Percentiles rank a stretch among this genome's conserved stretches.
phyloP scores from a whole-genome alignment of 352 stramenopile genomes.

The Thraustotheca clavata region DNA sequence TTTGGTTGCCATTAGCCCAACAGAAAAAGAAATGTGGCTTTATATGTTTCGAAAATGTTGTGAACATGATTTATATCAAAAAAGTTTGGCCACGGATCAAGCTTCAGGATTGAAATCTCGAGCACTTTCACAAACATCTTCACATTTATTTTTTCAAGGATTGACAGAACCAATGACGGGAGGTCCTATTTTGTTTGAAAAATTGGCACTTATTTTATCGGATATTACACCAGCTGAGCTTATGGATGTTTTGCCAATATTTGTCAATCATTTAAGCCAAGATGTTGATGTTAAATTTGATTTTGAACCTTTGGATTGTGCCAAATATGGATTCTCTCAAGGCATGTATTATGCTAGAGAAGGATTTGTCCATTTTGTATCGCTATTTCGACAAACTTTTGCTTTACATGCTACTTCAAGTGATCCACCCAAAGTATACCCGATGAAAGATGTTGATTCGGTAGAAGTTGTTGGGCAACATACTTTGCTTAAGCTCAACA shows the following conservation, averaged over 20 bases:
- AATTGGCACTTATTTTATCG: constrained; percentile 49
- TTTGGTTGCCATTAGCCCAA: constrained; percentile 59
- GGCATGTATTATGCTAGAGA: constrained; percentile 80
- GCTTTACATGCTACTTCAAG: constrained; percentile 50
- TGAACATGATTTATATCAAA: not conserved
- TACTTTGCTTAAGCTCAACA: not conserved
- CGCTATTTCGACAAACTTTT: constrained; percentile 77
- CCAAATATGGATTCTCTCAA: constrained; percentile 58
- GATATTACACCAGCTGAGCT: constrained; percentile 32
- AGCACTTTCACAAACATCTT: not conserved
- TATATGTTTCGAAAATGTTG: constrained; percentile 19
- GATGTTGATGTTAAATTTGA: constrained; percentile 80
- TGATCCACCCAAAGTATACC: constrained; percentile 51
- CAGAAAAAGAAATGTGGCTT: constrained; percentile 43
- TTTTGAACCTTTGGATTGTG: constrained; percentile 61
- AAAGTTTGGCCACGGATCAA: not conserved
- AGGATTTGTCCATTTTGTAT: constrained; percentile 75
- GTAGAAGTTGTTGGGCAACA: constrained; percentile 15
- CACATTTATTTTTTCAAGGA: not conserved
- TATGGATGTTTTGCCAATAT: constrained; percentile 47
- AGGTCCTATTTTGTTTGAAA: constrained; percentile 50
- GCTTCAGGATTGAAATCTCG: not conserved
- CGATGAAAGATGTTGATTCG: constrained; percentile 11
- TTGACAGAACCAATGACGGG: not conserved
- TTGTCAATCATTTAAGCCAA: constrained; percentile 78